Evolutionary conservation across 2,329 filamentous ascomycete genomes (phyloP).

Genomic region (Penicillium sp.): DNA sequence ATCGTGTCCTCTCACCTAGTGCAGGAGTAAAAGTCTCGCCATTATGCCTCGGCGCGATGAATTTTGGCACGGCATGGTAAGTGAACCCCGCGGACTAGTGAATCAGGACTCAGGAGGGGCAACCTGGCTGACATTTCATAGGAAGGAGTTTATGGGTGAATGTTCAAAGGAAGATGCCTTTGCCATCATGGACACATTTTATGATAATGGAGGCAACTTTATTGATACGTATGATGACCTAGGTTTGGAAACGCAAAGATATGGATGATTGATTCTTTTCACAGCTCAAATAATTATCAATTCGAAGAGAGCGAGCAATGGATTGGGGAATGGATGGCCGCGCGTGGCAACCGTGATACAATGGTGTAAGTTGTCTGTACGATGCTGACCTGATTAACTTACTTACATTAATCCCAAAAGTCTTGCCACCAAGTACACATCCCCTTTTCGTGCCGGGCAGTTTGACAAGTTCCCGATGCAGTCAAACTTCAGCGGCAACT

Average conservation of each 20-base stretch:
- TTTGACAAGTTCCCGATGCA: constrained; percentile 36
- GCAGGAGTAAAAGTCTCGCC: constrained; percentile 66
- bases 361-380: constrained; percentile 46
- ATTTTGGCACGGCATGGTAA: constrained; percentile 36
- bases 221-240: constrained; percentile 63
- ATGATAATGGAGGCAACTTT: constrained; percentile 65
- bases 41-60: constrained; percentile 42
- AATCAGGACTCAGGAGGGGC: not conserved
- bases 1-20: constrained; percentile 62
- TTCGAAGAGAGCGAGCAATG: constrained; percentile 60
- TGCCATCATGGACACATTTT: constrained; percentile 63
- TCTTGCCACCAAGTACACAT: constrained; percentile 66
- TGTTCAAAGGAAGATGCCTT: constrained; percentile 62
- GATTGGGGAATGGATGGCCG: constrained; percentile 68
- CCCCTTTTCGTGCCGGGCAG: constrained; percentile 47
- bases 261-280: not conserved
- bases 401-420: not conserved
- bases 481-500: constrained; percentile 45
- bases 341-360: constrained; percentile 59
- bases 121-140: constrained; percentile 2
- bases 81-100: not conserved
- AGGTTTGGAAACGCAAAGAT: no score
- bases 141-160: constrained; percentile 55
- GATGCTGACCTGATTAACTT: not conserved
- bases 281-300: constrained; percentile 61